These are phyloP conservation scores for Calonectria montana DNA, from an alignment of 2,329 filamentous ascomycete genomes.

Conservation along the genomic window DNA sequence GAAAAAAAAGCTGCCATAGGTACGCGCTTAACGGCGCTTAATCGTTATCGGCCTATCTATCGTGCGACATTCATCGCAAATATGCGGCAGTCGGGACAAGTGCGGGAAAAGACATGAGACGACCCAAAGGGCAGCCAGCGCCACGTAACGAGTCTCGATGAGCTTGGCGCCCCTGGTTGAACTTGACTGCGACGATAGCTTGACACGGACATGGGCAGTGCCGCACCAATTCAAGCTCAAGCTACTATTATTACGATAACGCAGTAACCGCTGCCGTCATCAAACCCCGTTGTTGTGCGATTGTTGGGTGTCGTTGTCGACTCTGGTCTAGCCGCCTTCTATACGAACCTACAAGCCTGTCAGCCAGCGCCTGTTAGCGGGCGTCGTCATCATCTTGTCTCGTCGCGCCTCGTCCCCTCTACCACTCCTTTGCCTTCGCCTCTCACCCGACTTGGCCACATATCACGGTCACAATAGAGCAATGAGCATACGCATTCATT, in stretches of 20 bases:
- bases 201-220: slow-evolving; percentile 1
- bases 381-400: slow-evolving; percentile 16
- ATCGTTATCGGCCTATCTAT: slow-evolving; percentile 20
- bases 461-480: slow-evolving; percentile 31
- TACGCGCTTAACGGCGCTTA: slow-evolving; percentile 14
- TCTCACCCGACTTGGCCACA: slow-evolving; percentile 19
- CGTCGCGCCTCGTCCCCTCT: background rate
- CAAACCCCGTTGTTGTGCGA: background rate
- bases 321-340: background rate
- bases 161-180: slow-evolving; percentile 11
- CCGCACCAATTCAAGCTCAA: slow-evolving; percentile 3
- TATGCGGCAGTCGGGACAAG: slow-evolving; percentile 14
- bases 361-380: slow-evolving; percentile 10
- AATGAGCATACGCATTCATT: slow-evolving; percentile 27
- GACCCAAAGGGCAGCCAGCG: background rate
- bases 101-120: slow-evolving; percentile 15
- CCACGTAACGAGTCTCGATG: slow-evolving; percentile 4
- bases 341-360: background rate
- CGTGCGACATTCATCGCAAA: background rate
- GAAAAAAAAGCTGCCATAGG: background rate
- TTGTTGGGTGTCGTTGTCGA: background rate
- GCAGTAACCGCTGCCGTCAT: background rate
- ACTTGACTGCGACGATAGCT: slow-evolving; percentile 8
- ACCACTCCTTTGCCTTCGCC: background rate
- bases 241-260: background rate